A percentile compares a stretch with the other conserved stretches of the same genome.
These are phyloP conservation scores for Theileria annulata DNA, from an alignment of 169 alveolate genomes.

Conservation along the genomic window DNA sequence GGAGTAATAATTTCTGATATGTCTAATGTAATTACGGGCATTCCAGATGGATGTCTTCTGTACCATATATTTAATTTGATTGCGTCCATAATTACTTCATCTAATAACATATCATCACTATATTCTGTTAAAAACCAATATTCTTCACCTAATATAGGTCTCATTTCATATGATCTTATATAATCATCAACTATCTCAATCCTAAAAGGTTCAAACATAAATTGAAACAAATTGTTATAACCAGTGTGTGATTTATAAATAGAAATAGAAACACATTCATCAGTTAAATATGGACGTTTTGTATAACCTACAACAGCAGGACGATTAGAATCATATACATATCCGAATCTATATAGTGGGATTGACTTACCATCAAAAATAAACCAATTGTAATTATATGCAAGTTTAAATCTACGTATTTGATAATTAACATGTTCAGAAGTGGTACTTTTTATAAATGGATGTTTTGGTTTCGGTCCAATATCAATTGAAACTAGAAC, in stretches of 20 bases:
- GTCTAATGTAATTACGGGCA: background rate
- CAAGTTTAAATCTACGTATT: background rate
- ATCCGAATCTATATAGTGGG: slow-evolving; percentile 3
- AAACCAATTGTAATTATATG: background rate
- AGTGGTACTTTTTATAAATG: background rate
- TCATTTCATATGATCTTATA: too few relatives aligned
- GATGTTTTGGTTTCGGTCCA: background rate
- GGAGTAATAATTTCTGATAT: background rate
- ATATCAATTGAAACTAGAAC: background rate
- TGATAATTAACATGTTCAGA: background rate
- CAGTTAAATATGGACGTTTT: background rate
- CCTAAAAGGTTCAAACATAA: too few relatives aligned
- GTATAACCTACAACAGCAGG: background rate
- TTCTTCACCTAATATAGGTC: too few relatives aligned
- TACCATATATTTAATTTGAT: background rate
- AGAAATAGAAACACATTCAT: background rate
- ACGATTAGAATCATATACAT: background rate
- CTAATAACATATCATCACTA: too few relatives aligned
- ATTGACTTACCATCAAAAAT: background rate
- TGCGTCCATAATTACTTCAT: background rate
- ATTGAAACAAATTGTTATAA: too few relatives aligned
- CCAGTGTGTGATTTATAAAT: too few relatives aligned
- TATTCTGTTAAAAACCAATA: too few relatives aligned
- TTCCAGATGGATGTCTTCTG: background rate
- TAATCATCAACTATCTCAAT: too few relatives aligned